Percentiles rank a stretch among this genome's conserved stretches.
Evolutionary conservation across 1,284 basidiomycete species (phyloP).

Genomic region (Earliella scabrosa): DNA sequence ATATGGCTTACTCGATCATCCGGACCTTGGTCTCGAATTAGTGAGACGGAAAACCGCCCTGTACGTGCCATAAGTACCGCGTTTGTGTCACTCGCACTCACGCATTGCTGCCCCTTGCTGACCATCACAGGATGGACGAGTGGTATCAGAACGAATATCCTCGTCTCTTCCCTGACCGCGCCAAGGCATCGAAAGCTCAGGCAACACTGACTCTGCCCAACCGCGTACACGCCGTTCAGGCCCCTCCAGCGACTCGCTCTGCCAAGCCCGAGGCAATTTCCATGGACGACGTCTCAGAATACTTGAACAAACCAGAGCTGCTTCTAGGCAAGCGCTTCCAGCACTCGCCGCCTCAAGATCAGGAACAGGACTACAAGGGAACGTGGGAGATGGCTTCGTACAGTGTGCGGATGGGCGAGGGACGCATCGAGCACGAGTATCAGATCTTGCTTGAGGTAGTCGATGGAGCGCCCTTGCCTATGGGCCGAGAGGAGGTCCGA

Average conservation of each 20-base stretch:
- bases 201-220: neutral
- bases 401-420: constrained; percentile 3
- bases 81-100: neutral
- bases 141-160: constrained; percentile 1
- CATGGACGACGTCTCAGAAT: neutral
- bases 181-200: neutral
- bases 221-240: neutral
- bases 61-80: neutral
- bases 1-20: neutral
- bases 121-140: neutral
- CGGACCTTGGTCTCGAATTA: neutral
- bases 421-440: constrained; percentile 9
- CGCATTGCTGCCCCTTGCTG: neutral
- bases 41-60: neutral
- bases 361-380: constrained; percentile 6
- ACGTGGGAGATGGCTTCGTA: constrained; percentile 9
- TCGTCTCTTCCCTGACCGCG: neutral
- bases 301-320: constrained; percentile 1
- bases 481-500: constrained; percentile 3
- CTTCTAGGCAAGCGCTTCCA: constrained; percentile 8
- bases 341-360: neutral
- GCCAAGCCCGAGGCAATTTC: neutral
- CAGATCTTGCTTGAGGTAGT: neutral
- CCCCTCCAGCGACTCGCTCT: neutral
- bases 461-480: neutral